Evolutionary conservation across 2,329 filamentous ascomycete species (phyloP), one percentile per base, ranked within the genome.

Genomic region (Epichloe aotearoae): DNA sequence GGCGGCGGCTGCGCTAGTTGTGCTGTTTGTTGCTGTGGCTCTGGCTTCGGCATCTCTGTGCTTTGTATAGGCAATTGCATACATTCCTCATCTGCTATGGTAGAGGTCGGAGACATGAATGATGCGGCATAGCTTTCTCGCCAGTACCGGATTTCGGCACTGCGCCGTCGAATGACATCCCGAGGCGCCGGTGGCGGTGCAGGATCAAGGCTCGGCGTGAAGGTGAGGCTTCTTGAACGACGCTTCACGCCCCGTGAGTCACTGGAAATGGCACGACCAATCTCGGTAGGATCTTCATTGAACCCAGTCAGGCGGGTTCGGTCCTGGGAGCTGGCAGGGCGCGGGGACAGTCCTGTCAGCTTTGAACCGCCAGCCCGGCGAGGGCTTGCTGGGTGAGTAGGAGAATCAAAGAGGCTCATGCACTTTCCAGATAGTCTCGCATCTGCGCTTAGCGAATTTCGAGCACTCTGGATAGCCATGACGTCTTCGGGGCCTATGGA

Each of bases 81-180:
- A 2, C 20, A 43, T 33, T 46, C 46, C 37, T 71, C 68, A n/a
- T 69, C 66, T 19, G 63, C 63, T 42, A 67, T 63, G 3, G 76
- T 77, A 4, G 76, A 75, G 34, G 74, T 63, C 0, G 76, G 75
- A 6, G 77, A 80, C 50, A 73, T 60, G 47, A 74, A 67, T 1
- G 69, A 71, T 1, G 70, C 71, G 44, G 73, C 74, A 55, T 80
- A 79, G 54, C 79, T 82, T 58, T 78, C 74, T 53, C 80, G 72
- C 79, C 80, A 83, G 58, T 79, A 80, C 12, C 77, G 74, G 39
- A 83, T 81, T 61, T 84, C 80, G 50, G 80, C 78, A 59, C 78
- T 83, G 33, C 79, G 73, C 37, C 78, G 73, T 42, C 79, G 72
- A 4, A 62, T 52, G 40, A 64, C 64, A 2, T 55, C 57, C 20